These are phyloP conservation scores for Pythium myriotylum DNA, from an alignment of 352 stramenopile species.

Conservation along the genomic window DNA sequence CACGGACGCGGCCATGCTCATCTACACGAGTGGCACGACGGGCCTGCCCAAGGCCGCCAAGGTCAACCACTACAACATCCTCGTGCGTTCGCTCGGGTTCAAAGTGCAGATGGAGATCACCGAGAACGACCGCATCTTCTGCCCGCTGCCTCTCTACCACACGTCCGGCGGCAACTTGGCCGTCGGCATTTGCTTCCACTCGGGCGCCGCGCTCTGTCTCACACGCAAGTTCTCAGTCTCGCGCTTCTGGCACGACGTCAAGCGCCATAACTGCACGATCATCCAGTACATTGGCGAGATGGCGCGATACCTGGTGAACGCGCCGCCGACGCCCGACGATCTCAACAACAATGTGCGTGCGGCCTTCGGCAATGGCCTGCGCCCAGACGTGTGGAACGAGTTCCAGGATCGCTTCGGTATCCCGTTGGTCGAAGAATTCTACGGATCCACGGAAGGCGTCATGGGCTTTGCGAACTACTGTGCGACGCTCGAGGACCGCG, in stretches of 20 bases:
- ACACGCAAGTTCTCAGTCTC: slow-evolving; percentile 74
- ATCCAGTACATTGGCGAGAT: slow-evolving; percentile 94
- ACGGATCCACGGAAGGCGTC: slow-evolving; percentile 90
- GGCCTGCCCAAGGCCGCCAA: slow-evolving; percentile 76
- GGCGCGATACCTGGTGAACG: slow-evolving; percentile 82
- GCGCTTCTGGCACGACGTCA: slow-evolving; percentile 78
- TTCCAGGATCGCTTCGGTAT: slow-evolving; percentile 91
- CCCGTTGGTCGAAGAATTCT: slow-evolving; percentile 90
- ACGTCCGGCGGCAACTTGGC: slow-evolving; percentile 80
- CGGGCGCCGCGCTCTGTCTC: slow-evolving; percentile 74
- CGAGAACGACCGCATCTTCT: slow-evolving; percentile 75
- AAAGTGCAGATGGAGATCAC: slow-evolving; percentile 38
- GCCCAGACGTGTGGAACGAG: slow-evolving; percentile 84
- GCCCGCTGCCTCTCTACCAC: slow-evolving; percentile 83
- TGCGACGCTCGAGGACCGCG: slow-evolving; percentile 51
- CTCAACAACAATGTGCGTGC: slow-evolving; percentile 71
- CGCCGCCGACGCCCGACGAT: slow-evolving; percentile 48
- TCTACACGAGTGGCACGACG: slow-evolving; percentile 88
- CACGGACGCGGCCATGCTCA: slow-evolving; percentile 72
- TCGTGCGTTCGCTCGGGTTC: slow-evolving; percentile 61
- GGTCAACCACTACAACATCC: slow-evolving; percentile 67
- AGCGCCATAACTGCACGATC: slow-evolving; percentile 59
- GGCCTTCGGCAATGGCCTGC: slow-evolving; percentile 91
- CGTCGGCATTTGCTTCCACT: slow-evolving; percentile 80
- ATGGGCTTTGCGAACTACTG: slow-evolving; percentile 82